Percentiles rank a stretch among this genome's conserved stretches.
Conservation (phyloP, 345 rosid genomes). For the Lepidium aucheri region DNA sequence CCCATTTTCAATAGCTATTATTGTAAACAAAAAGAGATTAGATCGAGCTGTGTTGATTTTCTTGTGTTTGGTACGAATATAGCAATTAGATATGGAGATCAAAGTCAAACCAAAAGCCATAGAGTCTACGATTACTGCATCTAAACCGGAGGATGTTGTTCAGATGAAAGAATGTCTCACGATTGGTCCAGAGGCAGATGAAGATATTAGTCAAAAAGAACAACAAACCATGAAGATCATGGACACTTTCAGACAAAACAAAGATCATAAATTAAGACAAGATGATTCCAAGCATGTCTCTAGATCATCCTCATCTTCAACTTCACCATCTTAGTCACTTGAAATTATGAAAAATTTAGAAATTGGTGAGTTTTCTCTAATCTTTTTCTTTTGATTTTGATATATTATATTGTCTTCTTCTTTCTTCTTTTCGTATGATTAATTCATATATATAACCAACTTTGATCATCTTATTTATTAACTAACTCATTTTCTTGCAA, state of each 20-base stretch:
- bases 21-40: background rate
- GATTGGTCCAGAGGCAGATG: background rate
- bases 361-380: slow-evolving; percentile 15
- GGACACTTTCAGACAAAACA: background rate
- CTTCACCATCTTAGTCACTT: background rate
- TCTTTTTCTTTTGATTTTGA: too few relatives aligned
- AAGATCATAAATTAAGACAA: background rate
- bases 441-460: too few relatives aligned
- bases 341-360: background rate
- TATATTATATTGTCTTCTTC: too few relatives aligned
- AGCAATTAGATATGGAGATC: slow-evolving; percentile 7
- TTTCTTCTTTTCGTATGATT: too few relatives aligned
- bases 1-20: background rate
- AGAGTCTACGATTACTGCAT: slow-evolving; percentile 1
- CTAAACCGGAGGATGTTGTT: slow-evolving; percentile 4
- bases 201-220: background rate
- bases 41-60: slow-evolving; percentile 7
- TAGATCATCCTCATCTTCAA: background rate
- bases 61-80: slow-evolving; percentile 17
- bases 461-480: too few relatives aligned
- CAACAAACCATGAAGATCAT: slow-evolving; percentile 4
- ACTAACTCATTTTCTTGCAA: too few relatives aligned
- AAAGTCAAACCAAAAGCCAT: slow-evolving; percentile 17
- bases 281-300: slow-evolving; percentile 1
- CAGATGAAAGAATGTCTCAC: background rate